Evolutionary conservation across 257 asterid species (phyloP).

Genomic region (Solanum habrochaites): DNA sequence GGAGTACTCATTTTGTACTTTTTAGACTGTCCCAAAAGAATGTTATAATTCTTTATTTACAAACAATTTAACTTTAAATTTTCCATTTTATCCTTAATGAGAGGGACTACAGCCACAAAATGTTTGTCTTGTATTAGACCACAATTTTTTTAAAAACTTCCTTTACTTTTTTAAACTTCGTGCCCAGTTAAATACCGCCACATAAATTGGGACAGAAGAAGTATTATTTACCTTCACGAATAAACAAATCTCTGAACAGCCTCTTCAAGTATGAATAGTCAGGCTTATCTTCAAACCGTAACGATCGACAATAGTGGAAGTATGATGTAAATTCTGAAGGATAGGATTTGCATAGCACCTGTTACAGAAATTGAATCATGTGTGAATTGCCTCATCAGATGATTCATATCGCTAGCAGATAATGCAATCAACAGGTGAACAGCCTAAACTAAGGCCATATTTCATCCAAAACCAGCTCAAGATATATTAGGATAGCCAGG

Average conservation of each 20-base stretch:
- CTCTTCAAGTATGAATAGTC: conserved; percentile 90
- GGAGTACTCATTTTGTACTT: neutral
- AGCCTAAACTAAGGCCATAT: neutral
- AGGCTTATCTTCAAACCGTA: conserved; percentile 87
- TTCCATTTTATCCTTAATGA: neutral
- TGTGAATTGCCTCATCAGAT: neutral
- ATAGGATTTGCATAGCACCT: conserved; percentile 83
- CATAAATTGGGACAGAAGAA: neutral
- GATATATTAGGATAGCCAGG: neutral
- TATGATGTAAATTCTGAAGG: conserved; percentile 86
- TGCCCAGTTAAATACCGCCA: neutral
- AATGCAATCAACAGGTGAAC: neutral
- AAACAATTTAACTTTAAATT: neutral
- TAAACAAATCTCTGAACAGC: conserved; percentile 90
- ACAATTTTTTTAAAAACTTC: neutral
- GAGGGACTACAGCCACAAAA: neutral
- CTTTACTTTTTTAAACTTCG: neutral
- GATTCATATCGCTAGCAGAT: neutral
- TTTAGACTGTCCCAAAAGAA: neutral
- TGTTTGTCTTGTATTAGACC: neutral
- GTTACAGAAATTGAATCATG: conserved; percentile 5
- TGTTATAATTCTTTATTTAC: neutral
- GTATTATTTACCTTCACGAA: conserved; percentile 66
- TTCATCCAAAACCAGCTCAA: neutral
- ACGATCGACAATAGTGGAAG: conserved; percentile 85